Evolutionary conservation across 164 flowering plant genomes (phyloP).

Genomic region (Annona squamosa): DNA sequence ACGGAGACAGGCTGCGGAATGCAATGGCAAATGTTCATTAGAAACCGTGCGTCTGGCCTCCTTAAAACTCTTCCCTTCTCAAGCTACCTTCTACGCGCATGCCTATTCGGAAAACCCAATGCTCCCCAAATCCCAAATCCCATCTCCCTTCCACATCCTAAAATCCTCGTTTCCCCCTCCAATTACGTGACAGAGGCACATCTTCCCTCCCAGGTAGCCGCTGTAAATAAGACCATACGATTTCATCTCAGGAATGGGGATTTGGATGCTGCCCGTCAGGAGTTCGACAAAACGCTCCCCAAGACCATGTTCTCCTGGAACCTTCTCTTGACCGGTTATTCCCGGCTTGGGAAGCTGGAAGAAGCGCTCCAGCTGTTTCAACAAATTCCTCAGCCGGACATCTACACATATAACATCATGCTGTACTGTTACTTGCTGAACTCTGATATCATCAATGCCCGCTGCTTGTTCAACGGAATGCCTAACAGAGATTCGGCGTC

Average conservation of each 20-base stretch:
- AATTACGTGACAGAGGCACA: conserved; percentile 6
- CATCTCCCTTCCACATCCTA: neutral
- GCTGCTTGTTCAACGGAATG: conserved; percentile 16
- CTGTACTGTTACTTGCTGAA: conserved; percentile 21
- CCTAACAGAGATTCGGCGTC: conserved; percentile 21
- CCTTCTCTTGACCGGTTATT: conserved; percentile 18
- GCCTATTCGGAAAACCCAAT: conserved; percentile 14
- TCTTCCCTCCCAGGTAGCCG: conserved; percentile 6
- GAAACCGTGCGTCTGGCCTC: neutral
- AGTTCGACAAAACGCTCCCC: conserved; percentile 16
- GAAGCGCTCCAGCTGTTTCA: conserved; percentile 20
- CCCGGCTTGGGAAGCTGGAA: conserved; percentile 20
- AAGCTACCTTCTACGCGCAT: conserved; percentile 12
- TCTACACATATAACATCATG: conserved; percentile 22
- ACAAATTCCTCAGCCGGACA: conserved; percentile 22
- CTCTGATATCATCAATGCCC: conserved; percentile 13
- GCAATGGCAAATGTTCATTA: conserved; percentile 13
- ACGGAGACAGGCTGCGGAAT: no score
- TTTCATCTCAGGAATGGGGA: conserved; percentile 12
- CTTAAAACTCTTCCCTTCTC: conserved; percentile 8
- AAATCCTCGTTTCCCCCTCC: conserved; percentile 15
- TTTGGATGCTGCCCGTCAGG: conserved; percentile 11
- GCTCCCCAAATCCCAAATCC: conserved; percentile 5
- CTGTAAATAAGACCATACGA: conserved; percentile 15
- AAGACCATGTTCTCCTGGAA: conserved; percentile 22